phyloP scores from a whole-genome alignment of 1,139 yeast genomes.

The Komagataea norvegica region DNA sequence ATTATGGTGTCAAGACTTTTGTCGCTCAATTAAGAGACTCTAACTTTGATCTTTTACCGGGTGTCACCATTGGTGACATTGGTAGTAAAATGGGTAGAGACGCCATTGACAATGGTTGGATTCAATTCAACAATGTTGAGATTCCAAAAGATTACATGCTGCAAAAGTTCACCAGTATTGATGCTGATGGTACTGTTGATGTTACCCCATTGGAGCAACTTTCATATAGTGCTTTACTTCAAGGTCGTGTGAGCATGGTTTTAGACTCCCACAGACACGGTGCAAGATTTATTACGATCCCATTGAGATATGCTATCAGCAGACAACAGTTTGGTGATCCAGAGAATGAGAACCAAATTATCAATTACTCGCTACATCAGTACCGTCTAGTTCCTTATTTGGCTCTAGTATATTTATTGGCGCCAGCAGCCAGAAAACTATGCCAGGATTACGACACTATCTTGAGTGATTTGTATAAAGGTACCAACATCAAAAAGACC shows the following conservation, averaged over 20 bases:
- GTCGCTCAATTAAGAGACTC: constrained; percentile 83
- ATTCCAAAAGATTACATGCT: constrained; percentile 83
- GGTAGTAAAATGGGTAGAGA: constrained; percentile 87
- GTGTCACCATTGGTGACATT: constrained; percentile 82
- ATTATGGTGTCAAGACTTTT: constrained; percentile 86
- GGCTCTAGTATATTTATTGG: constrained; percentile 75
- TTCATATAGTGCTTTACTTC: constrained; percentile 79
- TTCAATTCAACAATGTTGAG: constrained; percentile 76
- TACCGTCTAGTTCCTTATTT: constrained; percentile 76
- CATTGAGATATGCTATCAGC: constrained; percentile 83
- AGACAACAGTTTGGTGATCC: constrained; percentile 71
- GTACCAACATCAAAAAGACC: constrained; percentile 38
- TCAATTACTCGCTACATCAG: constrained; percentile 85
- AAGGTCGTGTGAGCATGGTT: constrained; percentile 89
- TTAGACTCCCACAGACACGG: constrained; percentile 77
- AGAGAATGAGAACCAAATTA: constrained; percentile 53
- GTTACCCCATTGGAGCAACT: constrained; percentile 82
- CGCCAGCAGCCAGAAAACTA: constrained; percentile 68
- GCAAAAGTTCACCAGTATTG: constrained; percentile 73
- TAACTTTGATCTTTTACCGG: constrained; percentile 66
- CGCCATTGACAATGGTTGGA: constrained; percentile 92
- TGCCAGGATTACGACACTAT: constrained; percentile 49
- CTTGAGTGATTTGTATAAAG: constrained; percentile 48
- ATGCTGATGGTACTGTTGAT: constrained; percentile 61
- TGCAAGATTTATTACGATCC: constrained; percentile 77